These are phyloP conservation scores for Coemansia erecta DNA, from an alignment of 192 early-diverging fungal species.

Conservation along the genomic window DNA sequence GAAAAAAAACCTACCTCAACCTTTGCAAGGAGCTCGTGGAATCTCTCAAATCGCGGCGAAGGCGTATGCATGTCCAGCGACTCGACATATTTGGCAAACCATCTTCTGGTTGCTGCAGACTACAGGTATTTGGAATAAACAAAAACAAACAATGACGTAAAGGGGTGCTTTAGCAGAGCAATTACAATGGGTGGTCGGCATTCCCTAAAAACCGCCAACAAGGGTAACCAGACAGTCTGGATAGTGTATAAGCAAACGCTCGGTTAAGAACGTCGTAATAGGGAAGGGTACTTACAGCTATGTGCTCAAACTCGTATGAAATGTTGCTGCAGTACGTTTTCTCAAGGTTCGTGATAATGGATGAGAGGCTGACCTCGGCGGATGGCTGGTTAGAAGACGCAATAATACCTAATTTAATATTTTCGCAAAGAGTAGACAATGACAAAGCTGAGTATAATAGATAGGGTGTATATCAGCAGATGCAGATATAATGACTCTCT, in stretches of 20 bases:
- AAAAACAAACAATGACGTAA: too few relatives aligned
- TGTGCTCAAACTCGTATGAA: conserved; percentile 91
- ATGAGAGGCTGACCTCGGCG: conserved; percentile 17
- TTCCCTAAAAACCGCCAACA: too few relatives aligned
- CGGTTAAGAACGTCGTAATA: background rate
- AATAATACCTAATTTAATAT: conserved; percentile 28
- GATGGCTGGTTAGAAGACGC: conserved; percentile 16
- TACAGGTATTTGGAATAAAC: conserved; percentile 10
- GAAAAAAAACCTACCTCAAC: conserved; percentile 34
- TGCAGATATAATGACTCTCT: background rate
- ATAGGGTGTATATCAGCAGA: background rate
- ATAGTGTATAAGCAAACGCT: background rate
- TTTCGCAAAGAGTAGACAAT: background rate
- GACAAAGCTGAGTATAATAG: background rate
- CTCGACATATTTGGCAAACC: conserved; percentile 85
- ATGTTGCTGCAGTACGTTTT: conserved; percentile 74
- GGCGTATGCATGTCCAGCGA: conserved; percentile 16
- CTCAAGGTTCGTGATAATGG: conserved; percentile 52
- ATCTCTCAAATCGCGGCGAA: conserved; percentile 60
- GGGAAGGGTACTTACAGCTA: conserved; percentile 55
- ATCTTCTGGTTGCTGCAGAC: conserved; percentile 72
- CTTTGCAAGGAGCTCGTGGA: conserved; percentile 51
- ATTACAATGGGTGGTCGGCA: too few relatives aligned
- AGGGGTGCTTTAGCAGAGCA: too few relatives aligned
- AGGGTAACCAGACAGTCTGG: too few relatives aligned